phyloP scores from a whole-genome alignment of 129 eudicot genomes.

The Centella asiatica region DNA sequence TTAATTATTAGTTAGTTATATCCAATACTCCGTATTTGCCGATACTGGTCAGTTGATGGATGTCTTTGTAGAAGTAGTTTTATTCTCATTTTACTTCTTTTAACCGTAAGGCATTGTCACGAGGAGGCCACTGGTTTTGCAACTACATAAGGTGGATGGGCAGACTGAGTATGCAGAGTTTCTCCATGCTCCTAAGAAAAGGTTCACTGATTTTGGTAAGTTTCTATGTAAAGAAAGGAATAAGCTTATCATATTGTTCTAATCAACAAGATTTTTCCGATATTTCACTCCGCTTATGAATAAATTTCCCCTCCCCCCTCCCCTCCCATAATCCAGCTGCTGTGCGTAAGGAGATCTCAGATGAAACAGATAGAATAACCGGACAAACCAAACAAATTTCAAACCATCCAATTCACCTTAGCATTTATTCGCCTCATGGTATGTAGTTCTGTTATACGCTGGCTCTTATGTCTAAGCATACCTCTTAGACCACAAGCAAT shows the following conservation, averaged over 20 bases:
- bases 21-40: neutral
- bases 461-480: neutral
- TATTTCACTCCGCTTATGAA: neutral
- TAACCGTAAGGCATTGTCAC: slow-evolving; percentile 76
- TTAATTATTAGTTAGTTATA: neutral
- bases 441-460: neutral
- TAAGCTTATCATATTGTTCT: neutral
- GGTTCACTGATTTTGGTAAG: slow-evolving; percentile 85
- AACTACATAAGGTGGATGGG: slow-evolving; percentile 83
- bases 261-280: neutral
- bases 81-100: slow-evolving; percentile 4
- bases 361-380: slow-evolving; percentile 94
- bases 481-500: no score
- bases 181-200: slow-evolving; percentile 89
- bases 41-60: neutral
- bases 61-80: neutral
- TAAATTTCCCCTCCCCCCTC: no score
- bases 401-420: slow-evolving; percentile 88
- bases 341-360: slow-evolving; percentile 90
- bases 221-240: neutral
- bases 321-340: slow-evolving; percentile 88
- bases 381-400: slow-evolving; percentile 83
- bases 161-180: slow-evolving; percentile 86
- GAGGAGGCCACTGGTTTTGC: slow-evolving; percentile 96
- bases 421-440: slow-evolving; percentile 98